Evolutionary conservation across 345 rosid species (phyloP).

Genomic region (Eucalyptus polybractea): DNA sequence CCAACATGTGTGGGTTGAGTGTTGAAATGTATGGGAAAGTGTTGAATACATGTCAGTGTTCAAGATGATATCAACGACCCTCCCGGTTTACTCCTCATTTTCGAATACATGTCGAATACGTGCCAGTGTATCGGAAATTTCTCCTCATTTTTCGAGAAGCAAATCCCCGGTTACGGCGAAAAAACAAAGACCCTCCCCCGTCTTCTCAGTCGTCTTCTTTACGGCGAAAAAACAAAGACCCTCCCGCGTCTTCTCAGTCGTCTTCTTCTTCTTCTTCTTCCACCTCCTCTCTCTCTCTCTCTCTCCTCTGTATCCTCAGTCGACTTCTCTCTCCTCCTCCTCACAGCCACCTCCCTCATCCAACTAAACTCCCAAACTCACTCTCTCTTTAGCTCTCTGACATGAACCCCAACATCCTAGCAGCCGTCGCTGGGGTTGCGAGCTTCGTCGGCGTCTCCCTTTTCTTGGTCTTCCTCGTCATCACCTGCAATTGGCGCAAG

Average conservation of each 20-base stretch:
- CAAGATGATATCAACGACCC: too few species aligned
- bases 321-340: neutral
- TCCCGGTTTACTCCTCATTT: too few species aligned
- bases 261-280: too few species aligned
- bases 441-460: slow-evolving; percentile 12
- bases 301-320: too few species aligned
- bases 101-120: too few species aligned
- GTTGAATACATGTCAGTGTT: too few species aligned
- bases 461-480: neutral
- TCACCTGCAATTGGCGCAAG: slow-evolving; percentile 1
- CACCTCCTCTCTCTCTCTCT: neutral
- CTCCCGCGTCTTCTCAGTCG: neutral
- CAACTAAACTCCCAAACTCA: neutral
- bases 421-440: slow-evolving; percentile 4
- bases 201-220: neutral
- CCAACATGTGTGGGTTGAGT: too few species aligned
- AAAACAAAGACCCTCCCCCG: accelerated
- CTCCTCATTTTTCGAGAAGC: too few species aligned
- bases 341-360: neutral
- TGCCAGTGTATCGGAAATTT: too few species aligned
- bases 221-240: too few species aligned
- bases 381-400: neutral
- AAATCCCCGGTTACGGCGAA: too few species aligned
- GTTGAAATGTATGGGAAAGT: too few species aligned
- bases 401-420: neutral